A percentile compares a stretch with the other conserved stretches of the same genome.
Evolutionary conservation across 495 filamentous ascomycete species (phyloP).

Genomic region (Penicillium roqueforti): DNA sequence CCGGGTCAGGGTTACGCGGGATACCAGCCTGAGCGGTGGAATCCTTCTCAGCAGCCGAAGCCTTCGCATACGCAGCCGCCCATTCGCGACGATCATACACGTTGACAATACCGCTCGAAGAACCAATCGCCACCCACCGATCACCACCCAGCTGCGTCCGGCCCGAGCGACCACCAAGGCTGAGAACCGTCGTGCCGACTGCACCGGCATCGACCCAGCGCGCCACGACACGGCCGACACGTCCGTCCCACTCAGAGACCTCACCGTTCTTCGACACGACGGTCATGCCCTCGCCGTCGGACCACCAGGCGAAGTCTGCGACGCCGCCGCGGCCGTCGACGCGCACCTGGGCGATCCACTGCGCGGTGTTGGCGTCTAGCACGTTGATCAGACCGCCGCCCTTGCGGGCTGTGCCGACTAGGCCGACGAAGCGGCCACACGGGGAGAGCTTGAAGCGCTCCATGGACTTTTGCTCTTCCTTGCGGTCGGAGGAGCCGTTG

Average conservation of each 20-base stretch:
- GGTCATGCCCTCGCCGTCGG: constrained; percentile 68
- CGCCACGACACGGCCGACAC: constrained; percentile 59
- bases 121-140: constrained; percentile 83
- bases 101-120: constrained; percentile 80
- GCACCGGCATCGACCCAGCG: constrained; percentile 90
- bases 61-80: constrained; percentile 38
- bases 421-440: constrained; percentile 75
- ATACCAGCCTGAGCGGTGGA: constrained; percentile 44
- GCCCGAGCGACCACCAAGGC: constrained; percentile 64
- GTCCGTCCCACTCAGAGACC: constrained; percentile 83
- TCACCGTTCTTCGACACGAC: constrained; percentile 83
- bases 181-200: constrained; percentile 76
- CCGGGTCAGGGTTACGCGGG: constrained; percentile 63
- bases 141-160: constrained; percentile 64
- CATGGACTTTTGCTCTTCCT: constrained; percentile 82
- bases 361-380: constrained; percentile 70
- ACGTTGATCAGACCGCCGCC: constrained; percentile 87
- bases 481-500: constrained; percentile 62
- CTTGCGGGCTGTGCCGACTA: constrained; percentile 72
- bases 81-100: constrained; percentile 77
- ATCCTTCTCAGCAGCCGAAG: constrained; percentile 27
- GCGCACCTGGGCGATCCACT: constrained; percentile 83
- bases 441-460: constrained; percentile 83
- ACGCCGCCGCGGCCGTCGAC: constrained; percentile 79
- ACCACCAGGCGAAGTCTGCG: constrained; percentile 89